A percentile compares a stretch with the other conserved stretches of the same genome.
These are phyloP conservation scores for Colletotrichum chlorophyti DNA, from an alignment of 2,329 filamentous ascomycete genomes.

Conservation along the genomic window DNA sequence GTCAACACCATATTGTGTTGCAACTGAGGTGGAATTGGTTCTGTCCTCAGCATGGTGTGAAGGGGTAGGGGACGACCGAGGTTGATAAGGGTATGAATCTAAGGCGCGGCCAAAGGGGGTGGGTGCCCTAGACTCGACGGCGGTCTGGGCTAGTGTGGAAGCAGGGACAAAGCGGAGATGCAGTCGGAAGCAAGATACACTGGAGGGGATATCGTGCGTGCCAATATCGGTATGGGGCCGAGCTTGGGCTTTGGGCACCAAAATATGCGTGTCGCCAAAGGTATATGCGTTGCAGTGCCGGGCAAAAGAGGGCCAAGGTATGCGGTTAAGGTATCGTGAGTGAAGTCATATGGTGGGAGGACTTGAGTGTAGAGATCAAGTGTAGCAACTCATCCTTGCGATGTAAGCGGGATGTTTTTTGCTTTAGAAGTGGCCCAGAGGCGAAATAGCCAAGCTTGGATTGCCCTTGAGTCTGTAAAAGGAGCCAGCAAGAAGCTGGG, in stretches of 20 bases:
- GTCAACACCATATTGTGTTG: constrained; percentile 34
- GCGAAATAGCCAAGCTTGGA: background rate
- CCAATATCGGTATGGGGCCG: constrained; percentile 14
- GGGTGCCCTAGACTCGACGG: constrained; percentile 14
- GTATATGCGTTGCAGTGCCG: constrained; percentile 6
- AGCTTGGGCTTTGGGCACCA: constrained; percentile 21
- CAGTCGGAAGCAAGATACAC: constrained; percentile 16
- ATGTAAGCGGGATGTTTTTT: constrained; percentile 1
- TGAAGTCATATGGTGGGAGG: background rate
- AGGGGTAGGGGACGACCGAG: background rate
- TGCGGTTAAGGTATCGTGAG: no score
- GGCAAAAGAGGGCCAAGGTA: background rate
- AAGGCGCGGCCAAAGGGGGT: constrained; percentile 10
- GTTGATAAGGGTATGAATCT: constrained; percentile 18
- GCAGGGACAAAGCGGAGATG: constrained; percentile 25
- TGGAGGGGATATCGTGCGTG: background rate
- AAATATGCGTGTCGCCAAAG: no score
- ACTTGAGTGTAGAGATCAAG: constrained; percentile 9
- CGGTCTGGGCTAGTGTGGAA: constrained; percentile 17
- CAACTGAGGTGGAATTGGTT: constrained; percentile 32
- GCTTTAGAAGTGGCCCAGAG: background rate
- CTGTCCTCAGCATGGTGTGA: constrained; percentile 33
- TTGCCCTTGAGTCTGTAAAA: background rate
- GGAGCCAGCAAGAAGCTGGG: background rate
- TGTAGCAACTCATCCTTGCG: constrained; percentile 7